phyloP scores from a whole-genome alignment of 1,139 yeast genomes.

The Wickerhamomyces sp. region DNA sequence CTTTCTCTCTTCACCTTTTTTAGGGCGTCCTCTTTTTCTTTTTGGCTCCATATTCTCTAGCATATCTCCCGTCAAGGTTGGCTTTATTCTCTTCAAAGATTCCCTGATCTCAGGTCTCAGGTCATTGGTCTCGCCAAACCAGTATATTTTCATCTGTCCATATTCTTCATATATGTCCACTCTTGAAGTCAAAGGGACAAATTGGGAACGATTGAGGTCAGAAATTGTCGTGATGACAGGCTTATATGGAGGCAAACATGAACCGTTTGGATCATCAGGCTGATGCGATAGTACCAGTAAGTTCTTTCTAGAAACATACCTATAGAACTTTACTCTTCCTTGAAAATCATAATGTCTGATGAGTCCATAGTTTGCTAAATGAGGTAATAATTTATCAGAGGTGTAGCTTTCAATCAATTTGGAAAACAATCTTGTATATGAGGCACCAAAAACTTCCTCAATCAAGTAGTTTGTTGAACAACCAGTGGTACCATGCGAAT shows the following conservation, averaged over 20 bases:
- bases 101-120: constrained; percentile 6
- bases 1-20: constrained; percentile 17
- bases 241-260: constrained; percentile 26
- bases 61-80: too few species aligned
- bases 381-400: constrained; percentile 29
- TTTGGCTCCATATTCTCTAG: background rate
- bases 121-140: constrained; percentile 12
- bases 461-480: constrained; percentile 52
- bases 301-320: constrained; percentile 52
- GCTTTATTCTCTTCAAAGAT: too few species aligned
- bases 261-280: constrained; percentile 19
- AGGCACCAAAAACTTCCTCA: constrained; percentile 45
- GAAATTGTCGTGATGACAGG: constrained; percentile 9
- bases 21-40: constrained; percentile 21
- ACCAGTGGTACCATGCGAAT: constrained; percentile 40
- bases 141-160: constrained; percentile 13
- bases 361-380: constrained; percentile 36
- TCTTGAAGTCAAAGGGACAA: constrained; percentile 22
- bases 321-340: constrained; percentile 68
- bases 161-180: constrained; percentile 15
- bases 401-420: constrained; percentile 46
- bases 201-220: constrained; percentile 16
- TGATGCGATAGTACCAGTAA: constrained; percentile 28
- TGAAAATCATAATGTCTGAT: constrained; percentile 66
- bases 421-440: constrained; percentile 45